These are phyloP conservation scores for Talaromyces sp. DNA, from an alignment of 2,329 filamentous ascomycete genomes.

Conservation along the genomic window DNA sequence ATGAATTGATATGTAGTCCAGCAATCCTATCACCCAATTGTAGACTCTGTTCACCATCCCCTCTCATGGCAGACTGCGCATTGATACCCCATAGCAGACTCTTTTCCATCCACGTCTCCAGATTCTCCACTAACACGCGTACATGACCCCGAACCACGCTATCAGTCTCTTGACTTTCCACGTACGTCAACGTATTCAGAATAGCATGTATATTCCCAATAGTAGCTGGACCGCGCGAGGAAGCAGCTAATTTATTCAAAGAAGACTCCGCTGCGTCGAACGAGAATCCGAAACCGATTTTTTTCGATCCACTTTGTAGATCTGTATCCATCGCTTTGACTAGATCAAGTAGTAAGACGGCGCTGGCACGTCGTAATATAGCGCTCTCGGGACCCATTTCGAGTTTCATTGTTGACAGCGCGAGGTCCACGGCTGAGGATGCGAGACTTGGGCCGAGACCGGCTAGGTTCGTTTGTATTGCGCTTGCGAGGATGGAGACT, in stretches of 20 bases:
- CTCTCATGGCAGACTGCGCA: conserved; percentile 17
- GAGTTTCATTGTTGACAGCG: conserved; percentile 37
- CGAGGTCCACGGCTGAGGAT: conserved; percentile 39
- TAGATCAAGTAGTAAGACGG: conserved; percentile 40
- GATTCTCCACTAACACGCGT: conserved; percentile 38
- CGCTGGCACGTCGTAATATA: conserved; percentile 42
- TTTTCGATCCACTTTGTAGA: conserved; percentile 29
- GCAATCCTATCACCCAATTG: conserved; percentile 39
- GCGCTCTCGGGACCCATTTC: conserved; percentile 37
- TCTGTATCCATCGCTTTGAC: conserved; percentile 39
- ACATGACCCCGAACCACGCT: conserved; percentile 40
- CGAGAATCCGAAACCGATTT: conserved; percentile 42
- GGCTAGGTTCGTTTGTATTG: conserved; percentile 39
- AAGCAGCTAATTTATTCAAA: background rate
- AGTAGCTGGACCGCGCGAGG: conserved; percentile 21
- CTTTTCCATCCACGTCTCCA: conserved; percentile 45
- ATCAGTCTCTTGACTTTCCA: conserved; percentile 40
- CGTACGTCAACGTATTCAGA: conserved; percentile 34
- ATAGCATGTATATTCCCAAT: conserved; percentile 41
- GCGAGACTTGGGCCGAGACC: conserved; percentile 36
- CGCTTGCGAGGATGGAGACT: conserved; percentile 42
- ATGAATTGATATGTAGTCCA: conserved; percentile 37
- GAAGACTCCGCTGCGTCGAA: conserved; percentile 21
- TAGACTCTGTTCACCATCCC: conserved; percentile 22
- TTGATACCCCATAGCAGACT: conserved; percentile 40